Evolutionary conservation across 2,329 filamentous ascomycete genomes (phyloP), one percentile per base, ranked within the genome.

Genomic region (Talaromyces piceae): DNA sequence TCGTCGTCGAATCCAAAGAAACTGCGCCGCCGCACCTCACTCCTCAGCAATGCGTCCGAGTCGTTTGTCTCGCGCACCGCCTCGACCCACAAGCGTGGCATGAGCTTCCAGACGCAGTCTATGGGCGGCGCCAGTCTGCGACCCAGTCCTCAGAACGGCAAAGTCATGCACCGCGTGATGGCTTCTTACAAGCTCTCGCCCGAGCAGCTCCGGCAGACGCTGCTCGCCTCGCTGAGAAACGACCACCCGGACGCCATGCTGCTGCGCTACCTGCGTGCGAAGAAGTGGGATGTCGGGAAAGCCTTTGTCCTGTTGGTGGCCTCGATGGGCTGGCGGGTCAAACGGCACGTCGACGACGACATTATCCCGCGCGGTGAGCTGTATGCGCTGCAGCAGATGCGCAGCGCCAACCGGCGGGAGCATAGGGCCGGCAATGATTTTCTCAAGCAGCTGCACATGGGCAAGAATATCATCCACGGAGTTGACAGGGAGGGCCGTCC

Each of bases 261-360:
- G 16, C 73, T 95, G 47, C 83, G 89, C 33, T 95, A 93, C 66
- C 73, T 95, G 47, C 78, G 89, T 45, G 89, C 89, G 20, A 78
- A 89, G 39, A 94, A 94, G 69, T 97, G 91, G 91, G 88, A 97
- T 62, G 83, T 95, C 3, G 84, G 93, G 41, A 88, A 88, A 66
- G 91, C 91, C 1, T 78, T 96, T 27, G 79, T 93, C 56, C 97
- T 97, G 91, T 76, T 95, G 68, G 78, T 96, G 41, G 86, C 87
- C 2, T 91, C 91, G 0, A 87, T 97, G 79, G 84, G 88, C 66
- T 97, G 91, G 91, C 82, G 91, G 52, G 73, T 81, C 30, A 78
- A 81, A 27, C 87, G 91, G 78, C 82, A 87, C 56, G 87, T 96
- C 13, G 93, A 97, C 62, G 84, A 87, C 49, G 87, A 93, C 57